These are phyloP conservation scores for Metschnikowia reukaufii DNA, from an alignment of 805 yeast genomes.

Conservation along the genomic window DNA sequence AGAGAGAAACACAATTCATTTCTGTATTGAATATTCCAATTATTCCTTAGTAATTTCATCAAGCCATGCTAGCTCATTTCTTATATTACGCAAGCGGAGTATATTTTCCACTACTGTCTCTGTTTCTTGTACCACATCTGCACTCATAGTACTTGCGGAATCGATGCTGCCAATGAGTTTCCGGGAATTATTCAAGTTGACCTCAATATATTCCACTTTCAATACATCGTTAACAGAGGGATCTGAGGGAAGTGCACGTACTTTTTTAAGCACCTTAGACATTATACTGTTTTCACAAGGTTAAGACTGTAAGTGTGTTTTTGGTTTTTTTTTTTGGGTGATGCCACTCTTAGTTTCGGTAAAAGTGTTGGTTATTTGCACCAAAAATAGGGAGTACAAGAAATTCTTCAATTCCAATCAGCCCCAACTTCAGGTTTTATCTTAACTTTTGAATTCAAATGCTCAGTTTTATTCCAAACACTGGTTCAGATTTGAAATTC, in stretches of 20 bases:
- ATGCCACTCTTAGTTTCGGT: no score
- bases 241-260: conserved; percentile 37
- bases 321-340: no score
- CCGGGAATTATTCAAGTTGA: conserved; percentile 38
- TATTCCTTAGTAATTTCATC: conserved; percentile 7
- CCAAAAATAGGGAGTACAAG: no score
- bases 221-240: conserved; percentile 33
- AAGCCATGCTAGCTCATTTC: conserved; percentile 17
- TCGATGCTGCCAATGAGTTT: conserved; percentile 28
- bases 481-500: no score
- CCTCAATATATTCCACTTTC: conserved; percentile 38
- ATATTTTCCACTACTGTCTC: conserved; percentile 10
- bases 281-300: background rate
- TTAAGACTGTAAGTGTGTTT: no score
- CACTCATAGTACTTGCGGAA: conserved; percentile 12
- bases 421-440: no score
- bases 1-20: background rate
- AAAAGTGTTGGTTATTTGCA: no score
- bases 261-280: conserved; percentile 27
- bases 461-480: no score
- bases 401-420: no score
- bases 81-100: conserved; percentile 8
- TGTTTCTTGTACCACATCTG: conserved; percentile 1
- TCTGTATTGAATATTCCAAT: no score
- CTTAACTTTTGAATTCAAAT: no score